Evolutionary conservation across 441 rosid species (phyloP).

Genomic region (Adansonia grandidieri): DNA sequence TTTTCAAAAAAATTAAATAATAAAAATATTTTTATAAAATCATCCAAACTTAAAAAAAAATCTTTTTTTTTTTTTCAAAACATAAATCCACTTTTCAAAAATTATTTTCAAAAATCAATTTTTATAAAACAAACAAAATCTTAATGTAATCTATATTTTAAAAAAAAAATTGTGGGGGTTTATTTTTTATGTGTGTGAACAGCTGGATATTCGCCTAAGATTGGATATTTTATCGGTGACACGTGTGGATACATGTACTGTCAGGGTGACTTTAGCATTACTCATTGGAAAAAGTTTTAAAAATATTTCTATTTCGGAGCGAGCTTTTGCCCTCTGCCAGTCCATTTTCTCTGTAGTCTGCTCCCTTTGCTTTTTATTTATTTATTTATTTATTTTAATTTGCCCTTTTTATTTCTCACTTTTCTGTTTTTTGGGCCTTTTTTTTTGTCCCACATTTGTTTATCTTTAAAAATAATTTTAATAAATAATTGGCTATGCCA

Average conservation of each 20-base stretch:
- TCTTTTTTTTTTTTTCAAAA: no score
- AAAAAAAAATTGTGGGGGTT: not conserved
- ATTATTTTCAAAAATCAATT: no score
- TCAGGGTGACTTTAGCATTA: conserved; percentile 27
- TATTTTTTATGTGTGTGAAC: not conserved
- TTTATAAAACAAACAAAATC: no score
- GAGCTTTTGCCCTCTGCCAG: conserved; percentile 35
- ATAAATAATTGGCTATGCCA: no score
- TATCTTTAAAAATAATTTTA: no score
- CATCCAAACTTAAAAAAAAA: no score
- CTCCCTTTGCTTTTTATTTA: not conserved
- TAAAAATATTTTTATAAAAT: no score
- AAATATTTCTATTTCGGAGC: not conserved
- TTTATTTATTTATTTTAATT: not conserved
- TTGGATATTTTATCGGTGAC: not conserved
- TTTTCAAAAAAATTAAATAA: no score
- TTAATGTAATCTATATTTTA: no score
- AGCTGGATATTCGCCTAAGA: conserved; percentile 14
- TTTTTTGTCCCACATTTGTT: no score
- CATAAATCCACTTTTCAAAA: no score
- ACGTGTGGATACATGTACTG: conserved; percentile 17
- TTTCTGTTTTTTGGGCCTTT: no score
- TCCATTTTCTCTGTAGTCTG: conserved; percentile 39
- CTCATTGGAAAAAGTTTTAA: not conserved
- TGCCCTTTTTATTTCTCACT: not conserved